Conservation (phyloP, 176 grass and related monocot genomes). For the Musa schizocarpa region DNA sequence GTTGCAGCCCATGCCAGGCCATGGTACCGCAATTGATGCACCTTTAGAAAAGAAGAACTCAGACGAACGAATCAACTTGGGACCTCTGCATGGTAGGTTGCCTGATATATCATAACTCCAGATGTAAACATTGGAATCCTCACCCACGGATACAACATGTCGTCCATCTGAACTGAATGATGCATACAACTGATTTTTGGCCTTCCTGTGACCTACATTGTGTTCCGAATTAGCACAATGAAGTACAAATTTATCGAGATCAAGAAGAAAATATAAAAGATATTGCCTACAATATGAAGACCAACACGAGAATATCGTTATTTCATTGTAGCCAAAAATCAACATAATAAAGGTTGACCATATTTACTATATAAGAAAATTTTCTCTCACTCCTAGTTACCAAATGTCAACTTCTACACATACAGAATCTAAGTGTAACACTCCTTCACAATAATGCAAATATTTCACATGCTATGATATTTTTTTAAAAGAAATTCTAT, state of each 20-base stretch:
- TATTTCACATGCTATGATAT: too few species aligned
- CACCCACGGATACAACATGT: slow-evolving; percentile 60
- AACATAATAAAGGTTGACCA: too few species aligned
- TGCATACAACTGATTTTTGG: slow-evolving; percentile 44
- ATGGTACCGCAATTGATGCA: slow-evolving; percentile 43
- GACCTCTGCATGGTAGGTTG: slow-evolving; percentile 1
- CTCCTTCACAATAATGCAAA: too few species aligned
- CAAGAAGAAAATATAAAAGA: not conserved
- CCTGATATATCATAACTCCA: slow-evolving; percentile 43
- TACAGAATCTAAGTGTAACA: too few species aligned
- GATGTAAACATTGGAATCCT: slow-evolving; percentile 70
- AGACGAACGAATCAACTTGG: slow-evolving; percentile 38
- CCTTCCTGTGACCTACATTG: slow-evolving; percentile 48
- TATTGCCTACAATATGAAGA: not conserved
- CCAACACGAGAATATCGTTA: too few species aligned
- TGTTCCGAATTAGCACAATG: not conserved
- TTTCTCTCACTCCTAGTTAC: too few species aligned
- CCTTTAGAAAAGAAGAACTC: slow-evolving; percentile 71
- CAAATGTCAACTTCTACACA: too few species aligned
- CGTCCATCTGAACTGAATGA: slow-evolving; percentile 60
- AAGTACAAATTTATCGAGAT: not conserved
- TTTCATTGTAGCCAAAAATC: too few species aligned
- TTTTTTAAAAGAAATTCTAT: too few species aligned
- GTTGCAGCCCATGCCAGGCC: slow-evolving; percentile 34
- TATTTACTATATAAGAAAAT: too few species aligned